phyloP scores from a whole-genome alignment of 768 basidiomycete genomes.

The Leccinellum luteum region DNA sequence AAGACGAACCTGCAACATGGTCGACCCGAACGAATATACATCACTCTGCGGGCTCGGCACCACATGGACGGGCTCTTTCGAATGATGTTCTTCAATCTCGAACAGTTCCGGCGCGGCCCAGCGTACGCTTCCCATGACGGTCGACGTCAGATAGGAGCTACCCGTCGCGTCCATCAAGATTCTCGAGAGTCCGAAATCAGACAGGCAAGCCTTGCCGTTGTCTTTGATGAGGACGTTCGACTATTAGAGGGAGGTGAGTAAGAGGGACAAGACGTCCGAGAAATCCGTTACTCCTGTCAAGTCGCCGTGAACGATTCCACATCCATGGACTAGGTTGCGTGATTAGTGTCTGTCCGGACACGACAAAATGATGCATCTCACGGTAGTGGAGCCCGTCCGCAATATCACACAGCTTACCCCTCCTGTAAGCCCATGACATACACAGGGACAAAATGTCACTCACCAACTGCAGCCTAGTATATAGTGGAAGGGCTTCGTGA shows the following conservation, averaged over 20 bases:
- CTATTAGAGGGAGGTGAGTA: slow-evolving; percentile 15
- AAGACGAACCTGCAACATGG: slow-evolving; percentile 29
- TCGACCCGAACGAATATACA: slow-evolving; percentile 41
- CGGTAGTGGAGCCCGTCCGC: slow-evolving; percentile 24
- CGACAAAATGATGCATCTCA: neutral
- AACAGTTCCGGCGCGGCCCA: slow-evolving; percentile 48
- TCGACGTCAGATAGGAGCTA: slow-evolving; percentile 24
- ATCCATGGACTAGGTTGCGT: slow-evolving; percentile 11
- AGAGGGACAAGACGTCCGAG: neutral
- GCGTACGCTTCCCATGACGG: slow-evolving; percentile 44
- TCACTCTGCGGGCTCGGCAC: slow-evolving; percentile 34
- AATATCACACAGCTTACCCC: slow-evolving; percentile 14
- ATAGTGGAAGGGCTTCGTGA: slow-evolving; percentile 4
- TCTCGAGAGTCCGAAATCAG: slow-evolving; percentile 37
- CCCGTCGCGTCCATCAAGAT: slow-evolving; percentile 25
- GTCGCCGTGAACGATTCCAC: slow-evolving; percentile 42
- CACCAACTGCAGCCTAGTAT: slow-evolving; percentile 16
- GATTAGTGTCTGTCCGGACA: neutral
- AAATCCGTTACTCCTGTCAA: slow-evolving; percentile 38
- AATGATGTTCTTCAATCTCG: slow-evolving; percentile 22
- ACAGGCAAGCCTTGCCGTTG: slow-evolving; percentile 30
- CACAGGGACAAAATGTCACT: neutral
- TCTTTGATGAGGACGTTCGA: slow-evolving; percentile 36
- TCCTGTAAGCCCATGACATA: neutral
- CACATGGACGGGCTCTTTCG: slow-evolving; percentile 3